phyloP scores from a whole-genome alignment of 164 flowering plant genomes.

The Piper longum region DNA sequence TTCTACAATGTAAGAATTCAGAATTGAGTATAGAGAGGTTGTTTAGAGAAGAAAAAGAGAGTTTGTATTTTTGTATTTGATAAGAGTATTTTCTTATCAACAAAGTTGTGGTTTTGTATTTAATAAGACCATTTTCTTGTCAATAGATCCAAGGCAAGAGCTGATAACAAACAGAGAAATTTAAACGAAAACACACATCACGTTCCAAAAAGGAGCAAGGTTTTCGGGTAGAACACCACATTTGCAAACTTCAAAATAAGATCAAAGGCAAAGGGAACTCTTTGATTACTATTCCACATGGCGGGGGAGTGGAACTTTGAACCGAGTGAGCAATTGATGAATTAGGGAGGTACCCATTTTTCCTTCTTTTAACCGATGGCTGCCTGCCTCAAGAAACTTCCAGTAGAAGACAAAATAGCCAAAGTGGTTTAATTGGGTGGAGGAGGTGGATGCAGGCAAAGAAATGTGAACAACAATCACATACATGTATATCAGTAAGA shows the following conservation, averaged over 20 bases:
- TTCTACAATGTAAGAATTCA: too few species aligned
- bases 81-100: too few species aligned
- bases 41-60: too few species aligned
- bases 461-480: neutral
- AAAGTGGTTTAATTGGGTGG: neutral
- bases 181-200: neutral
- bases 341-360: neutral
- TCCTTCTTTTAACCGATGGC: neutral
- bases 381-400: neutral
- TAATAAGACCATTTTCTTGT: too few species aligned
- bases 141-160: neutral
- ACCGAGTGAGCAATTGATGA: neutral
- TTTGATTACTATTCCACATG: neutral
- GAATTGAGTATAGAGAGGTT: too few species aligned
- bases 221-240: neutral
- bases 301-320: neutral
- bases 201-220: neutral
- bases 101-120: too few species aligned
- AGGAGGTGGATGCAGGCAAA: neutral
- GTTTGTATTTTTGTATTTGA: too few species aligned
- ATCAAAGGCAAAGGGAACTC: neutral
- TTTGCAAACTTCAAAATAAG: neutral
- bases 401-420: neutral
- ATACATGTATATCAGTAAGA: too few species aligned
- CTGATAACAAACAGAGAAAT: neutral